Percentiles rank a stretch among this genome's conserved stretches.
These are phyloP conservation scores for Eucalyptus polyanthemos DNA, from an alignment of 345 rosid genomes.

Conservation along the genomic window DNA sequence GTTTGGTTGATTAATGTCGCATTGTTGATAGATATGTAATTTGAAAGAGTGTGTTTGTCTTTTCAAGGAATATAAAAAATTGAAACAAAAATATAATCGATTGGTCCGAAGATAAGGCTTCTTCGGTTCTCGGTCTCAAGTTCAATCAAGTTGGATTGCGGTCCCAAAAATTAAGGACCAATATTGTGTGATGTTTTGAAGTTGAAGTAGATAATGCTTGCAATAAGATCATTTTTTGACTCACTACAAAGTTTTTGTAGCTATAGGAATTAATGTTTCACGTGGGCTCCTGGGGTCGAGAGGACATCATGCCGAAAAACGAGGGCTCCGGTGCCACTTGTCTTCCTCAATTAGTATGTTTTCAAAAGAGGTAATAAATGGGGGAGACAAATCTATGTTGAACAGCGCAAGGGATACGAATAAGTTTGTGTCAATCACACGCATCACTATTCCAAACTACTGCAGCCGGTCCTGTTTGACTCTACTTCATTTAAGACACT, in stretches of 20 bases:
- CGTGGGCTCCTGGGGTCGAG: neutral
- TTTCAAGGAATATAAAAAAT: too few species aligned
- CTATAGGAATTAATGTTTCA: neutral
- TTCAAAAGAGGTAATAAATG: neutral
- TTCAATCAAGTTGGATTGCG: too few species aligned
- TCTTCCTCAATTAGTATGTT: neutral
- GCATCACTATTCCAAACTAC: neutral
- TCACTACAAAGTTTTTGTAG: neutral
- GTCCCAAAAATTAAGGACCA: too few species aligned
- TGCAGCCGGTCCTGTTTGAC: neutral
- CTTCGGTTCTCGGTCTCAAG: rapidly evolving
- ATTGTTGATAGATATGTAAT: too few species aligned
- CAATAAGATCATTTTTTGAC: neutral
- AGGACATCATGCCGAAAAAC: neutral
- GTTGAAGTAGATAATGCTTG: neutral
- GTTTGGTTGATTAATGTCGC: too few species aligned
- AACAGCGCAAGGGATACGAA: neutral
- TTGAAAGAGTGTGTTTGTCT: too few species aligned
- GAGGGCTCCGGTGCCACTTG: neutral
- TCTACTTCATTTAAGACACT: neutral
- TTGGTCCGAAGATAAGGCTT: too few species aligned
- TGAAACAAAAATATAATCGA: too few species aligned
- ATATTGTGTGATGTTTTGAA: neutral
- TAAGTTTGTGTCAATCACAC: neutral
- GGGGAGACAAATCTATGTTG: neutral